Percentiles rank a stretch among this genome's conserved stretches.
These are phyloP conservation scores for Colletotrichum sp. DNA, from an alignment of 2,329 filamentous ascomycete genomes.

Conservation along the genomic window DNA sequence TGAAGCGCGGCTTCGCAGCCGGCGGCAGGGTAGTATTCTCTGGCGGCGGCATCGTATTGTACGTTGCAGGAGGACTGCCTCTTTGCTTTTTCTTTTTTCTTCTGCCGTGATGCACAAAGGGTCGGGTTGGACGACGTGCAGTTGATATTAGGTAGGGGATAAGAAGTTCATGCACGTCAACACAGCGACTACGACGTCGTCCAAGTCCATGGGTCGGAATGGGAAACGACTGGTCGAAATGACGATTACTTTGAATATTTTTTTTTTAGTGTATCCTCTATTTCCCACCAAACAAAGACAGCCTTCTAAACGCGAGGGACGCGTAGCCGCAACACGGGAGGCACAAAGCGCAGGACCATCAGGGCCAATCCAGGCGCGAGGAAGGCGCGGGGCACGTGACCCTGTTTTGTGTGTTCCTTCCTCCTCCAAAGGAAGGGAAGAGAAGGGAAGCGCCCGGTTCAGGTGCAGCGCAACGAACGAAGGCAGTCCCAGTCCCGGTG, in stretches of 20 bases:
- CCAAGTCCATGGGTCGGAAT: neutral
- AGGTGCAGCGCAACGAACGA: neutral
- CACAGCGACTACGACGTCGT: neutral
- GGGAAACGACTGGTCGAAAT: neutral
- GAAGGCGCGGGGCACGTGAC: conserved; percentile 9
- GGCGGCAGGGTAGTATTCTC: conserved; percentile 26
- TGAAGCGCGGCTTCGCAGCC: conserved; percentile 46
- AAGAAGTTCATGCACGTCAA: neutral
- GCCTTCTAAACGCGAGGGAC: neutral
- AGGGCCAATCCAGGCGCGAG: neutral
- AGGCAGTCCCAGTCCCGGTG: neutral
- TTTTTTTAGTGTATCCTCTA: neutral
- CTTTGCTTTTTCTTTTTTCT: neutral
- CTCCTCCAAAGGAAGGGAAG: neutral
- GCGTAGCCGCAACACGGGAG: neutral
- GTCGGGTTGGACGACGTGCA: neutral
- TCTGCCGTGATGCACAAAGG: neutral
- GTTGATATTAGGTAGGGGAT: neutral
- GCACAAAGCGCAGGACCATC: neutral
- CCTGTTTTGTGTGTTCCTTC: neutral
- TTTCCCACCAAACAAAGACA: neutral
- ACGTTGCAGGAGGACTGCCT: neutral
- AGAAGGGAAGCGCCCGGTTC: neutral
- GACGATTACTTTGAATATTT: neutral
- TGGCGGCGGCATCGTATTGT: neutral